Base-by-base conservation (phyloP, 352 stramenopile species). In the Globisporangium radiosum region DNA sequence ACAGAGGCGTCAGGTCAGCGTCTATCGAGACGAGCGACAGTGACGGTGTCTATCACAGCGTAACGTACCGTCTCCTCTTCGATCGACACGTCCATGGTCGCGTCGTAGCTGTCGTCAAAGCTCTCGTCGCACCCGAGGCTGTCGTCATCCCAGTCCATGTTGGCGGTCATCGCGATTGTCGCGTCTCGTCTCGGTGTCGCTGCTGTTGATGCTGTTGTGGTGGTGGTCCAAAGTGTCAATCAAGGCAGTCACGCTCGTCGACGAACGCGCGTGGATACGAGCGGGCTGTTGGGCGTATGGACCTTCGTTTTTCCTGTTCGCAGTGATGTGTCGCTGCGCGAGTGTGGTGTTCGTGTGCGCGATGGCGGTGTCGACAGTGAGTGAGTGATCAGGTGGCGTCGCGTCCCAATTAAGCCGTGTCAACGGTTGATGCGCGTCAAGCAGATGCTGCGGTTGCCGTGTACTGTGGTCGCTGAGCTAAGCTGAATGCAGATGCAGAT, bases 51-150 rank as follows among this genome's bases (percentile, higher is more conserved):
- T 33, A 33, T 33, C 25, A 33, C 2, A 33, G 25, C 25, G 25
- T 3, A 0, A 65, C 71, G 47, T 57, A 81, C 72, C 47, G 66
- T 70, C 38, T 86, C 69, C 56, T 79, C 70, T 52, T 83, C 67
- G 53, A 69, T 63, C 38, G 72, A 71, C 44, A 68, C 64, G 55
- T 75, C 77, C 65, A 70, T 71, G 47, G 71, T 71, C 36, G 71
- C 72, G 19, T 84, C 69, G 55, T 56, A 58, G 54, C 54, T 65
- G 42, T 90, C 80, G 64, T 90, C 84, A 40, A 94, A 76, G 64
- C 81, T 78, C 78, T 94, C 84, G 61, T 94, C 78, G 70, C 83
- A 93, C 52, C 79, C 79, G 62, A 93, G 83, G 52, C 56, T 66
- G 65, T 87, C 69, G 67, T 82, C 69, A 66, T 82, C 71, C 70